phyloP scores from a whole-genome alignment of 768 basidiomycete genomes.

The Mrakia frigida region DNA sequence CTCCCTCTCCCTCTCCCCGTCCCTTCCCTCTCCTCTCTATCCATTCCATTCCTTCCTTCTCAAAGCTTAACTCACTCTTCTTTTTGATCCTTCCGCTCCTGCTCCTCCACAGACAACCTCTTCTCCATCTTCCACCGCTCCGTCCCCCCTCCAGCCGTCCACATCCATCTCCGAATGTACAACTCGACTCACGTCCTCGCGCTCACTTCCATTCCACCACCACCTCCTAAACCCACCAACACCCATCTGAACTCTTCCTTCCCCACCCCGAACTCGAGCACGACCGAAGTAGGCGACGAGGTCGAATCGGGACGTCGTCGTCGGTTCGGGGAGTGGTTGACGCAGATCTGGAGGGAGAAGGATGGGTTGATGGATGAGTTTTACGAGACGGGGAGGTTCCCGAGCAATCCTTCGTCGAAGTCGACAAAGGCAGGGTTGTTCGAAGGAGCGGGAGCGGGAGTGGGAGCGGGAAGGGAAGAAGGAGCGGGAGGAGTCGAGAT shows the following conservation, averaged over 20 bases:
- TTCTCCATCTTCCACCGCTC: constrained; percentile 79
- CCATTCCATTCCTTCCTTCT: no score
- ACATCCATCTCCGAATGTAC: constrained; percentile 80
- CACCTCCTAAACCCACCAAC: not conserved
- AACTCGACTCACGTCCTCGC: constrained; percentile 41
- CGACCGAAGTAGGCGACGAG: constrained; percentile 46
- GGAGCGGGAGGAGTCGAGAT: constrained; percentile 42
- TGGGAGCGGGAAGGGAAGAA: no score
- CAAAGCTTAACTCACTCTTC: no score
- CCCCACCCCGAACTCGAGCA: constrained; percentile 8
- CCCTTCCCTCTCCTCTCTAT: no score
- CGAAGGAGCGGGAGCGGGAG: not conserved
- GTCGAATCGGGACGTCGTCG: constrained; percentile 49
- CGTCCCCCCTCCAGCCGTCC: constrained; percentile 73
- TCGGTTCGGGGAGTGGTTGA: constrained; percentile 76
- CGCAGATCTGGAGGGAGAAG: constrained; percentile 76
- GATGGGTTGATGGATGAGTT: constrained; percentile 70
- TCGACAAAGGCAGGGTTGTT: no score
- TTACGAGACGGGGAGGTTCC: constrained; percentile 54
- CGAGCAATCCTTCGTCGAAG: no score
- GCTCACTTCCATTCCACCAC: not conserved
- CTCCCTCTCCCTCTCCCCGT: no score
- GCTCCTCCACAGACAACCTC: constrained; percentile 54
- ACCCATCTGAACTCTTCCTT: constrained; percentile 33
- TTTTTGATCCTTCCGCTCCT: no score